Evolutionary conservation across 2,329 filamentous ascomycete genomes (phyloP), one percentile per base, ranked within the genome.

Genomic region (Colletotrichum sublineola): DNA sequence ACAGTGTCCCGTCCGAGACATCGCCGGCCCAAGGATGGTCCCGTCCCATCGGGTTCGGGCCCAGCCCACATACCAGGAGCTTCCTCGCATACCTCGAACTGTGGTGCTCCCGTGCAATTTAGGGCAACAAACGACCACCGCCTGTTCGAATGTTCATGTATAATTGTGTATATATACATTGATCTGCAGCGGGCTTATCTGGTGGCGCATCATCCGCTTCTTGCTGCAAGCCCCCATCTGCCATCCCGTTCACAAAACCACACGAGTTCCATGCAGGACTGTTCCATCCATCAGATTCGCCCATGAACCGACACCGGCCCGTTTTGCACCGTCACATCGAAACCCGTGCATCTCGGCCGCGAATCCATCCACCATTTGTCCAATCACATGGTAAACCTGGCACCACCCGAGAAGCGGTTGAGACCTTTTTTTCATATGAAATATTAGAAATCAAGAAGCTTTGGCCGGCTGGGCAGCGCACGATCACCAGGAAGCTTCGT

Each of bases 201-300:
- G 5, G 61, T 52, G 61, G 61, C 36, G 48, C 61, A 33, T 63
- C 29, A 53, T 31, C 60, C 31, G 48, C 61, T 63, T 33, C 44
- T 63, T 15, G 18, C 46, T 33, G 48, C 48, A 42, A 64, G n/a
- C 18, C 33, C 29, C 33, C 44, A n/a, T 63, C 31, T 52, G 60
- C 46, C 46, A 14, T 52, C 20, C 33, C 33, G 5, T 52, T 4
- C 46, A 48, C 33, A 52, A 62, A 52, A 46, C 60, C 60, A 63
- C 33, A n/a, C 46, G 46, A 63, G n/a, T 24, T 14, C 20, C 53
- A 24, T 24, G 33, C 3, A 7, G 5, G 1, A 24, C 31, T n/a
- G 7, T 36, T n/a, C 20, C 9, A 15, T 18, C 20, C 12, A 9
- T 20, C 24, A 12, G 4, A 36, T 38, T 38, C 33, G 58, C 58